Evolutionary conservation across 345 rosid species (phyloP), one percentile per base, ranked within the genome.

Genomic region (Citrus inodora): DNA sequence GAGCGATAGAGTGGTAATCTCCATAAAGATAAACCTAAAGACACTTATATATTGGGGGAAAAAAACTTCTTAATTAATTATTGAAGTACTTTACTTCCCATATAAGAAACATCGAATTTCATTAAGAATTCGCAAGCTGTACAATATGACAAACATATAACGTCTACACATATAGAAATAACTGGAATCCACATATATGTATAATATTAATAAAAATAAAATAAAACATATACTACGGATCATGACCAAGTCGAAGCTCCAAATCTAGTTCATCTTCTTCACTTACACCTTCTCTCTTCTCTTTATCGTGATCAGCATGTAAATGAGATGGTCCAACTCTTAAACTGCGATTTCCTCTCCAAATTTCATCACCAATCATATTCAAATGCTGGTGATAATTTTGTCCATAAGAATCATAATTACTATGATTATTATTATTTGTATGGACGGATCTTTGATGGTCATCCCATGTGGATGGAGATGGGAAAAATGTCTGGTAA

Each of bases 211-310:
- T 48, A 1, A 48, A 53, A 53, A 53, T 53, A 53, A 53, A 53
- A 53, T 53, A 53, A 16, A 53, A 17, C 22, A 17, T 17, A 63
- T 22, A 32, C 38, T 82, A 82, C 4, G 81, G 88, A 80, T 87
- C 80, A 46, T 84, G 89, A 64, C 98, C 98, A 77, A 94, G 94
- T 80, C 98, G 91, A 80, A 94, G 94, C 89, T 94, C 98, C 93
- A 94, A 90, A 83, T 94, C 98, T 56, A 92, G 69, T 70, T 90
- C 90, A 85, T 86, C 95, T 28, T 92, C 94, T n/a, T 88, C 85
- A 71, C 11, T 66, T 9, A 24, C 51, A 16, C 71, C 71, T 69
- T 32, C 75, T 48, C 66, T 77, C 61, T 78, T 78, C 30, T 82
- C 78, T 53, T 80, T 72, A n/a, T 79, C 69, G n/a, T 17, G 22